Evolutionary conservation across 768 basidiomycete species (phyloP).

Genomic region (Kwoniella dendrophila): DNA sequence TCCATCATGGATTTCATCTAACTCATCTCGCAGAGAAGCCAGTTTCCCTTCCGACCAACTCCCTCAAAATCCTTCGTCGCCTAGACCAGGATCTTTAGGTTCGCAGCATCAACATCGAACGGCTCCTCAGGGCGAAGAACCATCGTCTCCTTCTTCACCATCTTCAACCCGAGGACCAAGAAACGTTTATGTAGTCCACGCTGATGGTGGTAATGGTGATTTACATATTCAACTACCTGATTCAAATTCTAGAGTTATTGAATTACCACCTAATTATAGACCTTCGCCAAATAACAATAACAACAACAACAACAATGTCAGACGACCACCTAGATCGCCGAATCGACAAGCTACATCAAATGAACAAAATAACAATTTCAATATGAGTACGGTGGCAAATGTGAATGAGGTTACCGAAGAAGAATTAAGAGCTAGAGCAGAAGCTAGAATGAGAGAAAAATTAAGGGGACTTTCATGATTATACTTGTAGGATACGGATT

Average conservation of each 20-base stretch:
- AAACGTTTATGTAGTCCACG: slow-evolving; percentile 46
- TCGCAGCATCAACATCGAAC: background rate
- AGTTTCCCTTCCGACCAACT: too few relatives aligned
- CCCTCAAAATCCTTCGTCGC: slow-evolving; percentile 14
- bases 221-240: slow-evolving; percentile 42
- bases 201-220: slow-evolving; percentile 35
- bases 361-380: background rate
- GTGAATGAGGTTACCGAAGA: slow-evolving; percentile 18
- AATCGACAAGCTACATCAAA: background rate
- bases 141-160: slow-evolving; percentile 16
- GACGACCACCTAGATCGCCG: background rate
- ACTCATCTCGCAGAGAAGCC: too few relatives aligned
- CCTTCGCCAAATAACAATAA: background rate
- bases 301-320: slow-evolving; percentile 1
- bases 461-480: background rate
- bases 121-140: slow-evolving; percentile 4
- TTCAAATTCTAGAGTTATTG: slow-evolving; percentile 25
- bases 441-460: slow-evolving; percentile 40
- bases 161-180: slow-evolving; percentile 17
- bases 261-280: slow-evolving; percentile 42
- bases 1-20: slow-evolving; percentile 13
- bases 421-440: slow-evolving; percentile 35
- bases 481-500: too few relatives aligned
- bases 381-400: too few relatives aligned
- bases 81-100: slow-evolving; percentile 16